phyloP scores from a whole-genome alignment of 495 filamentous ascomycete genomes.

The Aspergillus funiculosus region DNA sequence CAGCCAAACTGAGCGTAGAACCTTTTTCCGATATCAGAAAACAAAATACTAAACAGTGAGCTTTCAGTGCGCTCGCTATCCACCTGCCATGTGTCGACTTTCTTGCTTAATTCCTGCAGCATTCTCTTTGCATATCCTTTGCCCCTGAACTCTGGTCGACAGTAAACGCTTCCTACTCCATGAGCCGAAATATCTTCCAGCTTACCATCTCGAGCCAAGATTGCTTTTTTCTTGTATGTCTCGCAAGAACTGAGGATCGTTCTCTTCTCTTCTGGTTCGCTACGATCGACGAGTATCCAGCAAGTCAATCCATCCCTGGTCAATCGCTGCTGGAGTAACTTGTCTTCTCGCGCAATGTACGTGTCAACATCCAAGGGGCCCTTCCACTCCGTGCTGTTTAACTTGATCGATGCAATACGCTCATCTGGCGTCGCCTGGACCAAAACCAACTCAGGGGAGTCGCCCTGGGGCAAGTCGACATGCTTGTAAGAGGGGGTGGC shows the following conservation, averaged over 20 bases:
- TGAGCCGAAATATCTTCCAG: conserved; percentile 66
- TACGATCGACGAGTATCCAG: conserved; percentile 75
- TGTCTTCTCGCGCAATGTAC: conserved; percentile 74
- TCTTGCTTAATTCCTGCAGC: conserved; percentile 51
- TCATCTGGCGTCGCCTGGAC: conserved; percentile 63
- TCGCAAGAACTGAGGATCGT: conserved; percentile 78
- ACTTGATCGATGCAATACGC: conserved; percentile 53
- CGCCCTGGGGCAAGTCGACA: conserved; percentile 46
- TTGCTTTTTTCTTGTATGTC: conserved; percentile 67
- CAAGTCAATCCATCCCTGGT: conserved; percentile 69
- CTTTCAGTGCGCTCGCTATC: conserved; percentile 33
- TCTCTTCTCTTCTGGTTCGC: conserved; percentile 42
- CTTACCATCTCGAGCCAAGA: conserved; percentile 44
- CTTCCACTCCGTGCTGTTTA: conserved; percentile 70
- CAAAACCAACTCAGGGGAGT: conserved; percentile 58
- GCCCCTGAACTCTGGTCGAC: conserved; percentile 62
- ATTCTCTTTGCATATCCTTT: conserved; percentile 74
- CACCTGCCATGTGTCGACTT: conserved; percentile 48
- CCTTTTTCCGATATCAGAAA: conserved; percentile 91
- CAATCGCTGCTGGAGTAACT: conserved; percentile 60
- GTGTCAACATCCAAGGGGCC: conserved; percentile 56
- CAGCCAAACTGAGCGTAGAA: conserved; percentile 85
- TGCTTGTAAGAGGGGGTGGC: conserved; percentile 21
- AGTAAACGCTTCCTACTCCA: conserved; percentile 85
- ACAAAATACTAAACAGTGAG: conserved; percentile 66